Percentiles rank a stretch among this genome's conserved stretches.
Conservation (phyloP, 1,284 basidiomycete species). For the Cryptococcus sp. region DNA sequence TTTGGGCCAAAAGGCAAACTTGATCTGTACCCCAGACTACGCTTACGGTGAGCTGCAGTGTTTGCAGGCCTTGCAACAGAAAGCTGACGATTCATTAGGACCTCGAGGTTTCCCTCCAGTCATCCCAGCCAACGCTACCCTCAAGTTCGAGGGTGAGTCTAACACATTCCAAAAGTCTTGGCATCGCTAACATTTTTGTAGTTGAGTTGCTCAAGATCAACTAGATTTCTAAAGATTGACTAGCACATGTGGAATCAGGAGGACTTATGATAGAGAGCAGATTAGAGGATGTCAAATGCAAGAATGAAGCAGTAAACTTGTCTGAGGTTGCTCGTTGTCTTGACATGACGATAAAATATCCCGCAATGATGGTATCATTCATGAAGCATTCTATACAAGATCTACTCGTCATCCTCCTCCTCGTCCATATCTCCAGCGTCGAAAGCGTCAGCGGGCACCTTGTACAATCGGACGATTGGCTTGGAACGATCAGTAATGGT, state of each 20-base stretch:
- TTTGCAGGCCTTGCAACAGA: conserved; percentile 12
- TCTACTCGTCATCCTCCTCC: conserved; percentile 35
- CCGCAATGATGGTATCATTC: no score
- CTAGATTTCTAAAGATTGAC: conserved; percentile 19
- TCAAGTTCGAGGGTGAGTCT: conserved; percentile 68
- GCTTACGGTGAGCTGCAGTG: conserved; percentile 22
- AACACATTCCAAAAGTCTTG: neutral
- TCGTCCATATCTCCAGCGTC: conserved; percentile 77
- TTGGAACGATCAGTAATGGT: conserved; percentile 38
- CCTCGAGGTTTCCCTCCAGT: conserved; percentile 63
- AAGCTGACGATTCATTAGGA: conserved; percentile 18
- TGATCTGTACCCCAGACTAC: conserved; percentile 51
- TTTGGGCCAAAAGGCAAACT: conserved; percentile 66
- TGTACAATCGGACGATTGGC: conserved; percentile 90
- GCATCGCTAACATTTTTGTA: conserved; percentile 1
- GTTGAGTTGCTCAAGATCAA: conserved; percentile 74
- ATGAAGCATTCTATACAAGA: neutral
- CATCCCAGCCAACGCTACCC: conserved; percentile 70
- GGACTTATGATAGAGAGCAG: neutral
- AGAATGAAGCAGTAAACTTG: neutral
- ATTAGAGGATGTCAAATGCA: neutral
- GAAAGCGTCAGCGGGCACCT: conserved; percentile 83
- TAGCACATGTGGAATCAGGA: neutral
- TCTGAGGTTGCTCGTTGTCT: no score
- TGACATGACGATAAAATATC: no score